Percentiles rank a stretch among this genome's conserved stretches.
Conservation (phyloP, 768 basidiomycete species). For the Rubroboletus pulcherrimus region DNA sequence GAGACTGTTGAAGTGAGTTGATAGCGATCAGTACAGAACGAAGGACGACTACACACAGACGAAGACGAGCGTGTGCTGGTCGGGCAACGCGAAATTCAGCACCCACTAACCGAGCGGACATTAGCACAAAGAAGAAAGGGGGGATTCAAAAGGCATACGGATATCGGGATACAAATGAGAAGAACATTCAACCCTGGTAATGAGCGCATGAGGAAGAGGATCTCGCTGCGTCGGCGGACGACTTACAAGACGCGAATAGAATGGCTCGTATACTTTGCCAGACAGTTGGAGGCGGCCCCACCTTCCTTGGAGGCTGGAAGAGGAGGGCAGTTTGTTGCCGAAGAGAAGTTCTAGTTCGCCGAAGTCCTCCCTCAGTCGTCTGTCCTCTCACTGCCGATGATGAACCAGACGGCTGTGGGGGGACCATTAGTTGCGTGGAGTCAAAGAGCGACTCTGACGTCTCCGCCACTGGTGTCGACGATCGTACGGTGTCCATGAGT, state of each 20-base stretch:
- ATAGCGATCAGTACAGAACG: neutral
- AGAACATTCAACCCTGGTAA: constrained; percentile 64
- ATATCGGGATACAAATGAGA: constrained; percentile 67
- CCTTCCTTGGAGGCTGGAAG: constrained; percentile 35
- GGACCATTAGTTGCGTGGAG: constrained; percentile 5
- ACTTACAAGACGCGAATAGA: constrained; percentile 53
- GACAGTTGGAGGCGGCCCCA: constrained; percentile 42
- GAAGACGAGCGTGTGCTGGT: constrained; percentile 61
- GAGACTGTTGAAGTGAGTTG: constrained; percentile 44
- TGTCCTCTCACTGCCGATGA: constrained; percentile 15
- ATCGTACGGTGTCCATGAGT: constrained; percentile 17
- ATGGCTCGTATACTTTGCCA: constrained; percentile 51
- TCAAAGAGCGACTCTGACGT: neutral
- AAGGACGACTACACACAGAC: constrained; percentile 51
- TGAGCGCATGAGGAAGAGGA: constrained; percentile 1
- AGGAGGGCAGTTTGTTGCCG: constrained; percentile 28
- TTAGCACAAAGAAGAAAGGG: neutral
- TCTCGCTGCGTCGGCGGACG: neutral
- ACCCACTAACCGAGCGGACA: constrained; percentile 54
- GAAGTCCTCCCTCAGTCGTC: neutral
- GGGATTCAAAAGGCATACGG: constrained; percentile 37
- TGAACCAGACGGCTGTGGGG: constrained; percentile 5
- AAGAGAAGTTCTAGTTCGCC: constrained; percentile 7
- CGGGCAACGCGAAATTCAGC: constrained; percentile 54
- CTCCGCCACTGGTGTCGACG: constrained; percentile 14